Evolutionary conservation across 2,329 filamentous ascomycete species (phyloP).

Genomic region (Cladorrhinum sp.): DNA sequence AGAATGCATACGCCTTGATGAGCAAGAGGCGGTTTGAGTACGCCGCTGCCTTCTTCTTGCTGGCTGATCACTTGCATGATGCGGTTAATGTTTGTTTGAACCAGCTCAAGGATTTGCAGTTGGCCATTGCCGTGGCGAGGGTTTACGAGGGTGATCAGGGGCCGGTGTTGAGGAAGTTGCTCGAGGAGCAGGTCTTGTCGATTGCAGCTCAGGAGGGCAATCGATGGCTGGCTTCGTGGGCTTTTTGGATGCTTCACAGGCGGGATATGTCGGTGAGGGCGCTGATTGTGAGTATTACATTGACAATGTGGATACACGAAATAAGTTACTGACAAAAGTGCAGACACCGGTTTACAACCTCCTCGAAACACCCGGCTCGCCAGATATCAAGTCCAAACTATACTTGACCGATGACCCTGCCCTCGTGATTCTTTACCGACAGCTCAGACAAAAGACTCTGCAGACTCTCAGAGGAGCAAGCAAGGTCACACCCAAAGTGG

Average conservation of each 20-base stretch:
- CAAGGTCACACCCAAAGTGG: slow-evolving; percentile 71
- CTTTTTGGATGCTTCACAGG: slow-evolving; percentile 84
- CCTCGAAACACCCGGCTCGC: slow-evolving; percentile 64
- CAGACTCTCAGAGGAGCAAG: slow-evolving; percentile 84
- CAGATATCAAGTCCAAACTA: slow-evolving; percentile 69
- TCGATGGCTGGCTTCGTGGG: slow-evolving; percentile 92
- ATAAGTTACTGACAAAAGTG: slow-evolving; percentile 7
- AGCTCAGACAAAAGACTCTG: slow-evolving; percentile 75
- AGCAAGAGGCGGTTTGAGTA: slow-evolving; percentile 90
- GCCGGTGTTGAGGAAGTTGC: slow-evolving; percentile 66
- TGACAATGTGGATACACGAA: background rate
- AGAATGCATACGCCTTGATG: slow-evolving; percentile 94
- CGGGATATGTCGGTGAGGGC: slow-evolving; percentile 81
- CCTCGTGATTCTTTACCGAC: slow-evolving; percentile 79
- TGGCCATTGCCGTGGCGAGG: slow-evolving; percentile 82
- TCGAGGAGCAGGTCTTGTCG: slow-evolving; percentile 76
- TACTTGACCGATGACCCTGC: slow-evolving; percentile 91
- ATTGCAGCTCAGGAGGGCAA: slow-evolving; percentile 79
- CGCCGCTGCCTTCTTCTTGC: slow-evolving; percentile 90
- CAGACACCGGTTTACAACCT: slow-evolving; percentile 76
- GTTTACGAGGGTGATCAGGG: slow-evolving; percentile 86
- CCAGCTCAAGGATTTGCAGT: slow-evolving; percentile 82
- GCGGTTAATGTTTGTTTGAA: slow-evolving; percentile 83
- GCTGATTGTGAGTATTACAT: slow-evolving; percentile 62
- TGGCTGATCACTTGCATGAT: slow-evolving; percentile 80